Percentiles rank a stretch among this genome's conserved stretches.
Evolutionary conservation across 805 yeast species (phyloP).

Genomic region (Hemisphaericaspora nanyangensis): DNA sequence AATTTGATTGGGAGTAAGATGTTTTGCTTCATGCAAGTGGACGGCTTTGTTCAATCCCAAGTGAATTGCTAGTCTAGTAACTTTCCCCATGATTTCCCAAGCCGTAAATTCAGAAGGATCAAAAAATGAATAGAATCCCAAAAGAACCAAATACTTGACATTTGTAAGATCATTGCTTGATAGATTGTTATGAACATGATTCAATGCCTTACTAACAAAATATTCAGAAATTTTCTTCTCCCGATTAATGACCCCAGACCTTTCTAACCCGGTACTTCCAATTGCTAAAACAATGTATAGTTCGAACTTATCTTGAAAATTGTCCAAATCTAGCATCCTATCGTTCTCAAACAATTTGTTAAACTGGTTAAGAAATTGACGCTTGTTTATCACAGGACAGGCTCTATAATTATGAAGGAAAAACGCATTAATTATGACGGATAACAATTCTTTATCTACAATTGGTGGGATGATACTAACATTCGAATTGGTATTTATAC

Average conservation of each 20-base stretch:
- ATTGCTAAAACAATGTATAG: constrained; percentile 51
- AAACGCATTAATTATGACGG: constrained; percentile 40
- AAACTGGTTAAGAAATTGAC: constrained; percentile 30
- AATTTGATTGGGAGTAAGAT: constrained; percentile 18
- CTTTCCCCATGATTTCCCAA: constrained; percentile 50
- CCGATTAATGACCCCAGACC: constrained; percentile 15
- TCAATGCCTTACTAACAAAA: constrained; percentile 40
- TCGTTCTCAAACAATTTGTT: constrained; percentile 14
- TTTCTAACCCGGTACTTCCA: constrained; percentile 48
- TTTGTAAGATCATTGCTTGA: constrained; percentile 38
- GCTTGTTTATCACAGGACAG: constrained; percentile 41
- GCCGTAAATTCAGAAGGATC: constrained; percentile 47
- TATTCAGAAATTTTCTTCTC: constrained; percentile 32
- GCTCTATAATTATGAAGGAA: constrained; percentile 43
- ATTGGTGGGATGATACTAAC: constrained; percentile 12
- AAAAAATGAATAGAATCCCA: constrained; percentile 49
- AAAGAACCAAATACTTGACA: constrained; percentile 36
- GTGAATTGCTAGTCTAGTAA: constrained; percentile 41
- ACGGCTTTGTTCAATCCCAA: constrained; percentile 44
- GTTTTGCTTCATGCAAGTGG: constrained; percentile 9
- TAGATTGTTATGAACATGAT: constrained; percentile 32
- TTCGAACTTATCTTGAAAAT: constrained; percentile 36
- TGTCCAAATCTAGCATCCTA: constrained; percentile 10
- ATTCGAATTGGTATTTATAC: constrained; percentile 12
- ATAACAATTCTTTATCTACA: constrained; percentile 25